Percentiles rank a stretch among this genome's conserved stretches.
Conservation (phyloP, 2,329 filamentous ascomycete genomes). For the Botrytis fragariae region DNA sequence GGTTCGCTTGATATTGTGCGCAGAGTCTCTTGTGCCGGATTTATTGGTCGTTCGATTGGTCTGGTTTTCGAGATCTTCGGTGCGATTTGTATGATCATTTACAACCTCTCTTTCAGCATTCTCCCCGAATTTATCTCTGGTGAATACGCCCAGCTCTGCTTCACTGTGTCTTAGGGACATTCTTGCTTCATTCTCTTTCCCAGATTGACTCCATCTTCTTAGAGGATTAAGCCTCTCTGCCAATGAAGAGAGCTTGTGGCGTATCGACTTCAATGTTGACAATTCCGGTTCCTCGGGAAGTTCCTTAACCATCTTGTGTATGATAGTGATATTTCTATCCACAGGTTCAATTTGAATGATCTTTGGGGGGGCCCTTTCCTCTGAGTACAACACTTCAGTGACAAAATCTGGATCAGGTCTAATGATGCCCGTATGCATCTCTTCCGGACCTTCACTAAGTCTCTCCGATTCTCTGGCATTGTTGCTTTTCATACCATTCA, state of each 20-base stretch:
- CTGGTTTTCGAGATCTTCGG: too few species aligned
- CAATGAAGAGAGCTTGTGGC: too few species aligned
- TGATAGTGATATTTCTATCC: not conserved
- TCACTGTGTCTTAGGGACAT: not conserved
- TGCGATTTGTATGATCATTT: not conserved
- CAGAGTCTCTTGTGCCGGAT: too few species aligned
- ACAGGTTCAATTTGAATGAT: not conserved
- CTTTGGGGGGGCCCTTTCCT: not conserved
- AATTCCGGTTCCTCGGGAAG: not conserved
- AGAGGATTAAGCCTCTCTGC: not conserved
- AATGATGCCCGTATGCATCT: not conserved
- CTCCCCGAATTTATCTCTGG: too few species aligned
- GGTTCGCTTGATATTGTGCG: too few species aligned
- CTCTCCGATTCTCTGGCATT: too few species aligned
- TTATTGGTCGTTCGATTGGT: too few species aligned
- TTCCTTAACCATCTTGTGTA: not conserved
- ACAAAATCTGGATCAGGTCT: not conserved
- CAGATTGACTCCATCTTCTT: rapidly evolving
- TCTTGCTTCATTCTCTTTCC: not conserved
- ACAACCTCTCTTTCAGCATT: not conserved
- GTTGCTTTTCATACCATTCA: not conserved
- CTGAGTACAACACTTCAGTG: not conserved
- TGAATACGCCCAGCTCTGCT: not conserved
- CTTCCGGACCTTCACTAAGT: not conserved
- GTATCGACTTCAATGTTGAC: not conserved